These are phyloP conservation scores for Plectosphaerella cucumerina DNA, from an alignment of 2,329 filamentous ascomycete genomes.

Conservation along the genomic window DNA sequence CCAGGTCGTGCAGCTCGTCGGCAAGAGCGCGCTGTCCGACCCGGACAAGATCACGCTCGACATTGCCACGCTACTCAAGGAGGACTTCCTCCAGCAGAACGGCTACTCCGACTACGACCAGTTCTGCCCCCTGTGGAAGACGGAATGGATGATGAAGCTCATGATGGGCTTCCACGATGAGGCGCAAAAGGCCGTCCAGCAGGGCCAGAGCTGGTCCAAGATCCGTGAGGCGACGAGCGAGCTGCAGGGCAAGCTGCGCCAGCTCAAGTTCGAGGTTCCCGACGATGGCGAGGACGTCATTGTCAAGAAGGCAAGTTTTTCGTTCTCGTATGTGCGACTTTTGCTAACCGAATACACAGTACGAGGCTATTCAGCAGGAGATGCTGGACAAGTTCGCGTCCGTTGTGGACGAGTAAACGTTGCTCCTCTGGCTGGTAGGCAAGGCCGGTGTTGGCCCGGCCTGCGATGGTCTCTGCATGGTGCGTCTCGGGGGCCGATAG, in stretches of 20 bases:
- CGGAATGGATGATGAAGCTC: slow-evolving; percentile 99
- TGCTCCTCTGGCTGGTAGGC: neutral
- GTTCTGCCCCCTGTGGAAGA: slow-evolving; percentile 99
- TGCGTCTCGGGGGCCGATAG: slow-evolving; percentile 8
- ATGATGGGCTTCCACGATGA: slow-evolving; percentile 99
- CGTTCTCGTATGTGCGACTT: neutral
- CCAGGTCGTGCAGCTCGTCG: slow-evolving; percentile 96
- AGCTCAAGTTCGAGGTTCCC: slow-evolving; percentile 96
- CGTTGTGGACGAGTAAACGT: slow-evolving; percentile 81
- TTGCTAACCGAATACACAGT: slow-evolving; percentile 53
- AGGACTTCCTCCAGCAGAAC: slow-evolving; percentile 98
- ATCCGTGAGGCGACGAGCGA: slow-evolving; percentile 87
- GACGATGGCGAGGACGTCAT: slow-evolving; percentile 77
- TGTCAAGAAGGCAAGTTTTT: slow-evolving; percentile 70
- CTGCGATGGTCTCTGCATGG: slow-evolving; percentile 1
- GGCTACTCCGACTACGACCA: slow-evolving; percentile 99
- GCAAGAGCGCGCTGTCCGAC: slow-evolving; percentile 94
- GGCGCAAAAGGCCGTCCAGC: slow-evolving; percentile 87
- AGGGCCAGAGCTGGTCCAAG: slow-evolving; percentile 90
- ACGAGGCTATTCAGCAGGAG: slow-evolving; percentile 83
- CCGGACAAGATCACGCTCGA: slow-evolving; percentile 98
- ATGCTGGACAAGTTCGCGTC: slow-evolving; percentile 98
- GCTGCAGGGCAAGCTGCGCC: slow-evolving; percentile 77
- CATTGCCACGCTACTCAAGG: slow-evolving; percentile 86
- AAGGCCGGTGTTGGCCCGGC: neutral